A percentile compares a stretch with the other conserved stretches of the same genome.
These are phyloP conservation scores for Scheffersomyces coipomensis DNA, from an alignment of 805 yeast genomes.

Conservation along the genomic window DNA sequence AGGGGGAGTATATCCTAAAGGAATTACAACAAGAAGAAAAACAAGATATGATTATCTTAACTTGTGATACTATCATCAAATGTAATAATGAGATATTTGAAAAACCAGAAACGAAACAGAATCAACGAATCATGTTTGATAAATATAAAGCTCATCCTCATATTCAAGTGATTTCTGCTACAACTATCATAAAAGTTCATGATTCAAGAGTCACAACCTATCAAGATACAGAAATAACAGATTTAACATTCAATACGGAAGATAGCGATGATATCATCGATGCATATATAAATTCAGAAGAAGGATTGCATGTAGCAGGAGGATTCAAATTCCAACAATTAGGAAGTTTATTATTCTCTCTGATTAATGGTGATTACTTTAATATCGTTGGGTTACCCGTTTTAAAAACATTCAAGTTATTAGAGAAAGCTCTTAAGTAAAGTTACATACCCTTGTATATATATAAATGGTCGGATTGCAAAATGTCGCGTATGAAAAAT, in stretches of 20 bases:
- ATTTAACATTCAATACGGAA: conserved; percentile 42
- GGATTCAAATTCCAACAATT: conserved; percentile 83
- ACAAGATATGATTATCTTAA: conserved; percentile 29
- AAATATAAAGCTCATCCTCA: conserved; percentile 17
- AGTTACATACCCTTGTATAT: no score
- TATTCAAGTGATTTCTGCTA: conserved; percentile 34
- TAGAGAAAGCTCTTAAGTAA: conserved; percentile 26
- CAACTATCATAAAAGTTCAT: conserved; percentile 20
- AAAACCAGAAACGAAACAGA: conserved; percentile 55
- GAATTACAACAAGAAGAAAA: conserved; percentile 20
- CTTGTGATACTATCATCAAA: conserved; percentile 82
- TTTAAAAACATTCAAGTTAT: conserved; percentile 48
- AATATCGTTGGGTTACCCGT: conserved; percentile 90
- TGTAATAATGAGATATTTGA: conserved; percentile 65
- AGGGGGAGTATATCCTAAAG: conserved; percentile 61
- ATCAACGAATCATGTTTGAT: conserved; percentile 28
- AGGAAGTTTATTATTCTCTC: conserved; percentile 63
- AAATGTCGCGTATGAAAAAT: not conserved
- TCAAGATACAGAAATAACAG: conserved; percentile 29
- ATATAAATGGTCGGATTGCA: no score
- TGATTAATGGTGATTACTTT: conserved; percentile 75
- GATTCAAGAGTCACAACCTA: not conserved
- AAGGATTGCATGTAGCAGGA: conserved; percentile 85
- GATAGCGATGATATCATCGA: conserved; percentile 56
- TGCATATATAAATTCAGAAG: conserved; percentile 65